phyloP scores from a whole-genome alignment of 2,329 filamentous ascomycete genomes.

The Ophiostoma perfectum region DNA sequence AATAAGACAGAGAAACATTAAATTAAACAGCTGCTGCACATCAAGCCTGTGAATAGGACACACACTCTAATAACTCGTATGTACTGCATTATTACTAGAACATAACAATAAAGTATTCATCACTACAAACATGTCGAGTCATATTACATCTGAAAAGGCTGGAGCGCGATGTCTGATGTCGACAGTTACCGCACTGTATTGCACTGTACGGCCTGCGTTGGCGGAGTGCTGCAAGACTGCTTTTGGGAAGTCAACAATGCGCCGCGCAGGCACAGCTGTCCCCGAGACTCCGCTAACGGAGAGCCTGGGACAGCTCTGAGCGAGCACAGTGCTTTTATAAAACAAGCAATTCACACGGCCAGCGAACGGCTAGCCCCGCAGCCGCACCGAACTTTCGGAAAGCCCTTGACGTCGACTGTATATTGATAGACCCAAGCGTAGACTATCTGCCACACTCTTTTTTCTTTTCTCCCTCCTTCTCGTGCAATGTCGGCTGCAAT shows the following conservation, averaged over 20 bases:
- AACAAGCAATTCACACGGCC: neutral
- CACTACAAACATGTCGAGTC: neutral
- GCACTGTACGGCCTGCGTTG: neutral
- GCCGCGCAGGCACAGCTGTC: conserved; percentile 13
- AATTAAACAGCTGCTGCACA: no score
- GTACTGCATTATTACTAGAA: neutral
- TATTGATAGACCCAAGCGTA: neutral
- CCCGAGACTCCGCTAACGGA: conserved; percentile 23
- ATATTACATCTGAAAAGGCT: no score
- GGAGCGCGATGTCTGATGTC: no score
- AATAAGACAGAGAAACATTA: neutral
- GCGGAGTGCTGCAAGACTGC: no score
- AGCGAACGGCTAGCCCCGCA: neutral
- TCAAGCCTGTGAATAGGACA: no score
- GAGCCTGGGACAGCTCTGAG: conserved; percentile 3
- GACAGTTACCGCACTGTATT: neutral
- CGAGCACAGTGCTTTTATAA: neutral
- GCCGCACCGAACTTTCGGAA: neutral
- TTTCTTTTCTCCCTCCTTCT: no score
- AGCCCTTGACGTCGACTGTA: neutral
- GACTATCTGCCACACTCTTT: neutral
- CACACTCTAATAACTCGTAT: no score
- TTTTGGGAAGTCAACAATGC: neutral
- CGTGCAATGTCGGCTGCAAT: conserved; percentile 11
- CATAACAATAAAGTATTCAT: neutral